Conservation (phyloP, 768 basidiomycete species). For the Trametopsis cervina region DNA sequence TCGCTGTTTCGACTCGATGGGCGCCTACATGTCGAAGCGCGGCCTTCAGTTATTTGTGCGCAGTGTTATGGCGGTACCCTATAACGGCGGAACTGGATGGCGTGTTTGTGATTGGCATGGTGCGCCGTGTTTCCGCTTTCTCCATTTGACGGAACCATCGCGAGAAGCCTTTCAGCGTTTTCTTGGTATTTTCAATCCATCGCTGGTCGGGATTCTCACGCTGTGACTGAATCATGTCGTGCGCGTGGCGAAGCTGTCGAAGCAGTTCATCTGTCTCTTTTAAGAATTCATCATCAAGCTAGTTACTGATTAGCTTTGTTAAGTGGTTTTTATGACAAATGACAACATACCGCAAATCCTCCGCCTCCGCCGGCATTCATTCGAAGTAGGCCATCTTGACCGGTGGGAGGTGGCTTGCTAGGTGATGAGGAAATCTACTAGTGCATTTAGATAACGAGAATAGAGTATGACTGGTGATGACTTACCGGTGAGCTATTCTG, state of each 20-base stretch:
- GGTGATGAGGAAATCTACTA: slow-evolving; percentile 9
- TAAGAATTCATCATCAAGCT: background rate
- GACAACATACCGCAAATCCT: slow-evolving; percentile 7
- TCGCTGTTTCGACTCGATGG: background rate
- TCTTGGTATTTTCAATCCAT: background rate
- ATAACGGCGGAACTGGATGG: background rate
- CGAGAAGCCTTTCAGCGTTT: background rate
- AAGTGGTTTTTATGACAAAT: no score
- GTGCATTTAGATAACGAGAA: background rate
- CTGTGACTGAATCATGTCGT: background rate
- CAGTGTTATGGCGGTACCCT: background rate
- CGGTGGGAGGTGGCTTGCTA: slow-evolving; percentile 5
- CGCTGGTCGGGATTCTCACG: background rate
- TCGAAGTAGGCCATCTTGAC: slow-evolving; percentile 5
- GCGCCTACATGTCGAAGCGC: background rate
- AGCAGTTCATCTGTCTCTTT: background rate
- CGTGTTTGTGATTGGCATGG: slow-evolving; percentile 5
- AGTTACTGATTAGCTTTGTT: background rate
- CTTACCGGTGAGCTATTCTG: background rate
- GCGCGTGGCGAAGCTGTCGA: background rate
- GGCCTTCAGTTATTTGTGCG: background rate
- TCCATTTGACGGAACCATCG: background rate
- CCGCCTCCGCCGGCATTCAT: slow-evolving; percentile 3
- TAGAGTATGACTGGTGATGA: background rate
- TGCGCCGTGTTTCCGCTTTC: background rate